Base-by-base conservation (phyloP, 129 eudicot species). In the Ambrosia trifida region DNA sequence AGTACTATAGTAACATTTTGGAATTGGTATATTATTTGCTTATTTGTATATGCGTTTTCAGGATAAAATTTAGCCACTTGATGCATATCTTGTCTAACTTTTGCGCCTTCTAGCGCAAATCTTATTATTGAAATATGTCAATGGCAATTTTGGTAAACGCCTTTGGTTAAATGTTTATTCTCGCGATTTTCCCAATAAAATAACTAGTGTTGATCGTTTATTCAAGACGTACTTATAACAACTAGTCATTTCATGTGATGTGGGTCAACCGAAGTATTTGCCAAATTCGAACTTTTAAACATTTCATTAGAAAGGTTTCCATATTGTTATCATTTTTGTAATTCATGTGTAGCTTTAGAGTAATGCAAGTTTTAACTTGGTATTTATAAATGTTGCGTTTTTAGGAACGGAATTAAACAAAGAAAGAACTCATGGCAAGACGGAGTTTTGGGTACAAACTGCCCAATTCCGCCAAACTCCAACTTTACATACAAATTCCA, bases 391-490 rank as follows among this genome's bases (percentile, higher is more conserved):
- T 72, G 46, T 57, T 14, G 40, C 11, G 38, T 33, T 52, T 56
- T 4, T 62, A 93, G 98, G 98, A 93, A 93, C 59, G 98, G 98
- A 14, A 85, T 93, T 59, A 89, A 93, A 76, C 98, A 93, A 79
- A 78, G 96, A 81, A 94, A 94, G 85, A 87, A 94, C 81, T 87
- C 95, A 5, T 94, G 98, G 98, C 95, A 94, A 85, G 98, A 94
- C 45, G 98, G 98, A 16, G 98, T 94, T 59, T 79, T 86, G 85
- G 98, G 98, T 72, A 94, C 98, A 32, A 94, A 94, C 68, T 94
- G 98, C 58, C 89, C 98, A 4, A 94, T 94, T 50, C 95, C 88
- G 68, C 96, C 98, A 11, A 89, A 94, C 78, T 75, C 85, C 38
- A 94, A 94, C 75, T 94, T 40, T 60, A 94, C 98, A 31, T 94